Base-by-base conservation (phyloP, 768 basidiomycete species). In the Leccinellum luteum region DNA sequence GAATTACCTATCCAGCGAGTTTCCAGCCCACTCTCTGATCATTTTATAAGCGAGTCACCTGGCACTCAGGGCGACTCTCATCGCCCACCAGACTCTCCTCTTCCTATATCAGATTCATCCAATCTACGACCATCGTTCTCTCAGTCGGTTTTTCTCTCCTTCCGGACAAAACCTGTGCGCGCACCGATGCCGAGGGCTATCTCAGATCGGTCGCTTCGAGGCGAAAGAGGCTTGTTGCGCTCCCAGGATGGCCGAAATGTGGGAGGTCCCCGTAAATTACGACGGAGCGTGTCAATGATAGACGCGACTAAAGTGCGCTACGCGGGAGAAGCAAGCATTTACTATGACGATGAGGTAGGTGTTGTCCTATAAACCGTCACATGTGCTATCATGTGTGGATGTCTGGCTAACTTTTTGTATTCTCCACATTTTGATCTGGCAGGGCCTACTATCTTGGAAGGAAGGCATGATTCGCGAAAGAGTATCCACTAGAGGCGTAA, bases 381-480 rank as follows among this genome's bases (percentile, higher is more conserved):
- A n/a, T 30, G 21, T 23, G 31, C 9, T 28, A n/a, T 15, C 19
- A 15, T 3, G 32, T 15, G 31, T 30, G 3, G n/a, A 27, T 52
- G 44, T 23, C 27, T 2, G 13, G 50, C 32, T 56, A 45, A 60
- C 51, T 32, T 55, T 9, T 57, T 55, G 25, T 19, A 30, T 59
- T 3, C 3, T 45, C 43, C 48, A 23, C 21, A 41, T 54, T 14
- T 38, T 12, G 44, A 44, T 50, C 21, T 57, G 32, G 30, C 60
- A 81, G 78, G 72, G 76, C 58, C 60, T 66, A 30, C 59, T 60
- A 19, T 61, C 62, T 14, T 79, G 78, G 76, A 71, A 70, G 57
- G 81, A 81, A 51, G 76, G 79, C 35, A 97, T 98, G 86, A 91
- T 98, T 54, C 84, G 96, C 34, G 96, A 98, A 73, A 82, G 97